A percentile compares a stretch with the other conserved stretches of the same genome.
phyloP scores from a whole-genome alignment of 257 asterid species.

The Parsonsia alboflavescens region DNA sequence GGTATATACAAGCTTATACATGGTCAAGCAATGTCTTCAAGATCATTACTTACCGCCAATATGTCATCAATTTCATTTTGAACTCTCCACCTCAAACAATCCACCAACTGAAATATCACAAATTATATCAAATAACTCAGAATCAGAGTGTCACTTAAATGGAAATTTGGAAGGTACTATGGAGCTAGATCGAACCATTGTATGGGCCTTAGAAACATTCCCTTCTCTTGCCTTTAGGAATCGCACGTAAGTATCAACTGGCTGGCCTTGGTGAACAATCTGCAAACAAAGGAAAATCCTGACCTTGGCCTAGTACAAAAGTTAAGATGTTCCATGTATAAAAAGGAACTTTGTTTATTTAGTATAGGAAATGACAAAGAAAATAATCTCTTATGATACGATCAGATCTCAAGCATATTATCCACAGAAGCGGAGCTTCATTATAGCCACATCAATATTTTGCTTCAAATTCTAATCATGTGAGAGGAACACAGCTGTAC shows the following conservation, averaged over 20 bases:
- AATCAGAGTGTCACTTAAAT: not conserved
- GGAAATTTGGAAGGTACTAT: not conserved
- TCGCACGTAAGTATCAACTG: constrained; percentile 53
- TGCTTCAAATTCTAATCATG: not conserved
- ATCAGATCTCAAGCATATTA: not conserved
- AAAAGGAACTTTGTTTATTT: not conserved
- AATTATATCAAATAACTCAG: not conserved
- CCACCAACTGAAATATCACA: constrained; percentile 46
- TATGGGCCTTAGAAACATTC: constrained; percentile 48
- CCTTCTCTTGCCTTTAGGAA: constrained; percentile 92
- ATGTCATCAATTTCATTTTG: constrained; percentile 65
- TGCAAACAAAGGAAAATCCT: constrained; percentile 22
- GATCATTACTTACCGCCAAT: constrained; percentile 52
- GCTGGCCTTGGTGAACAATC: constrained; percentile 68
- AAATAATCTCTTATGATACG: not conserved
- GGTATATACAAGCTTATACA: not conserved
- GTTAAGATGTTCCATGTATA: not conserved
- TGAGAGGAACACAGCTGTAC: not conserved
- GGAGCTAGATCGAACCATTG: constrained; percentile 49
- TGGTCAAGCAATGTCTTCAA: not conserved
- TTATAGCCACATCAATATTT: not conserved
- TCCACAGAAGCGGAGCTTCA: too few relatives aligned
- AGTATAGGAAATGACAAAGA: not conserved
- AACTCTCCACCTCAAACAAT: constrained; percentile 82
- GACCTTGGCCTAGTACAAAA: not conserved